Conservation (phyloP, 768 basidiomycete genomes). For the Lentinus brumalis region DNA sequence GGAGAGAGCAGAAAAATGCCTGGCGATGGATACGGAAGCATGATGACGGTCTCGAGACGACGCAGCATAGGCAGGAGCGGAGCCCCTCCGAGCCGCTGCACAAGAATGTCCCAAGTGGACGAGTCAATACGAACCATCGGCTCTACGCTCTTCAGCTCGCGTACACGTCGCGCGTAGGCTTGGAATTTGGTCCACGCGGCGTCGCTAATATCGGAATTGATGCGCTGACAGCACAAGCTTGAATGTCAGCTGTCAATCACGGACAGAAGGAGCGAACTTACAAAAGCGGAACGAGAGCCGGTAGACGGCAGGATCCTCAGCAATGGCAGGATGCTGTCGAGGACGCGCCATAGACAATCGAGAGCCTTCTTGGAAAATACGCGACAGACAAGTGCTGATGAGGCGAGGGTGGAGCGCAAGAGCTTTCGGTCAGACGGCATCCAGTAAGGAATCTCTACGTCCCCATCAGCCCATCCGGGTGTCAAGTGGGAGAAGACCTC, state of each 20-base stretch:
- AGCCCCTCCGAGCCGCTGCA: background rate
- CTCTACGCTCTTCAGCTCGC: background rate
- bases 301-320: background rate
- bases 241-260: background rate
- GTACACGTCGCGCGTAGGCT: background rate
- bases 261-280: too few species aligned
- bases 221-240: background rate
- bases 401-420: too few species aligned
- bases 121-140: background rate
- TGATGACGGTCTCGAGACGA: too few species aligned
- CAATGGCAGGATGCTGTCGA: background rate
- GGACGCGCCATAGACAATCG: background rate
- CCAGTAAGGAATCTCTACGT: too few species aligned
- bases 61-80: too few species aligned
- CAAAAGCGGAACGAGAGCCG: too few species aligned
- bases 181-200: background rate
- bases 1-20: too few species aligned
- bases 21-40: too few species aligned
- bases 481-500: too few species aligned
- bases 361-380: background rate
- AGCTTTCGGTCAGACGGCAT: too few species aligned
- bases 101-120: background rate
- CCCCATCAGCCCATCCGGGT: too few species aligned
- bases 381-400: too few species aligned
- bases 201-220: background rate